These are phyloP conservation scores for Trichoderma lentiforme DNA, from an alignment of 2,329 filamentous ascomycete genomes.

Conservation along the genomic window DNA sequence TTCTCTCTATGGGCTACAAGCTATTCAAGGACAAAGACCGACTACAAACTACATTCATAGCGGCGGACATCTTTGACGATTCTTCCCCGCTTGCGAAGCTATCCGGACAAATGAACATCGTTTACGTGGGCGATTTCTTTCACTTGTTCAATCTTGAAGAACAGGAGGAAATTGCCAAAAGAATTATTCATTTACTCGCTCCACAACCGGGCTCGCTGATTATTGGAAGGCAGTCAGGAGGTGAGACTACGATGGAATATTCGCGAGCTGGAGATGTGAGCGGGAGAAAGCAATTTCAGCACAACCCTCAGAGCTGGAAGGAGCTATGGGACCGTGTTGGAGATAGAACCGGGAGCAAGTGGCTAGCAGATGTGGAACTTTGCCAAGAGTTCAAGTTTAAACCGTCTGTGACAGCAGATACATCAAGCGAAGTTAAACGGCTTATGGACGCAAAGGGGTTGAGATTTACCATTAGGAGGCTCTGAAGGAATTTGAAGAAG, in stretches of 20 bases:
- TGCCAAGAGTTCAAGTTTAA: conserved; percentile 1
- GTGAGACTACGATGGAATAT: not conserved
- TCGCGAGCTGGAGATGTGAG: not conserved
- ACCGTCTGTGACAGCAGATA: not conserved
- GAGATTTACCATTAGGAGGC: not conserved
- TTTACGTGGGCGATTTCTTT: not conserved
- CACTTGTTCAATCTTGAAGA: not conserved
- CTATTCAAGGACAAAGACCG: not conserved
- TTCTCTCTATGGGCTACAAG: not conserved
- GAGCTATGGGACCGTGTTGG: not conserved
- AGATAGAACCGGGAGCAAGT: not conserved
- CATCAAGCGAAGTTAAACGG: not conserved
- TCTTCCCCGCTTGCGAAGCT: not conserved
- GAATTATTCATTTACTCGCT: not conserved
- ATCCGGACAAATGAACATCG: not conserved
- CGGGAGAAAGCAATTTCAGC: not conserved
- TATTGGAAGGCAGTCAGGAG: not conserved
- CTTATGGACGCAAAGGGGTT: not conserved
- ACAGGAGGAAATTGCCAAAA: not conserved
- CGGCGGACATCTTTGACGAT: not conserved
- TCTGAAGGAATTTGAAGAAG: not conserved
- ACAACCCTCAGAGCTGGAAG: not conserved
- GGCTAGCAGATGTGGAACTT: not conserved
- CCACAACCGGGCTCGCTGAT: not conserved
- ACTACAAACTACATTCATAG: not conserved